These are phyloP conservation scores for Epichloe coenophiala DNA, from an alignment of 2,329 filamentous ascomycete species.

Conservation along the genomic window DNA sequence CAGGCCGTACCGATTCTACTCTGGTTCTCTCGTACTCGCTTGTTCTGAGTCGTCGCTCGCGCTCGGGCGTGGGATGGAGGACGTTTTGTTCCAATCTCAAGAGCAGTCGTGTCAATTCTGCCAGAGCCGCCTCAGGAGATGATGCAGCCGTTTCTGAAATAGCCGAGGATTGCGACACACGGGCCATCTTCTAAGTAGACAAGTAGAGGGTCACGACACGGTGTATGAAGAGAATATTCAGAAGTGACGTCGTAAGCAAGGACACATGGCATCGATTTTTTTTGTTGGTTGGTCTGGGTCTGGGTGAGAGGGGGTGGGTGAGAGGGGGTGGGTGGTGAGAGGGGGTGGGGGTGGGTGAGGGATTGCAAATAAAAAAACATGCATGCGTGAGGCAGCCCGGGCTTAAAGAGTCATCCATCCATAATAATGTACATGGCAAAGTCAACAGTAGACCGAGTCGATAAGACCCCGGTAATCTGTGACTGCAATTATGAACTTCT, in stretches of 20 bases:
- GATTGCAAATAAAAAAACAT: too few relatives aligned
- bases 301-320: too few relatives aligned
- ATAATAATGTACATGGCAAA: too few relatives aligned
- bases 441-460: too few relatives aligned
- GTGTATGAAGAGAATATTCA: background rate
- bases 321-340: too few relatives aligned
- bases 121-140: conserved; percentile 16
- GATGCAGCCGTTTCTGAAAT: background rate
- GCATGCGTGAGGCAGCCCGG: too few relatives aligned
- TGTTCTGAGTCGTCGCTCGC: conserved; percentile 40
- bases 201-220: background rate
- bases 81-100: conserved; percentile 51
- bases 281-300: background rate
- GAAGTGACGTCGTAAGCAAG: background rate
- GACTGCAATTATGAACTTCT: too few relatives aligned
- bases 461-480: too few relatives aligned
- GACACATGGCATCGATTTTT: background rate
- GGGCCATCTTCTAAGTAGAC: background rate
- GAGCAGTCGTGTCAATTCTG: conserved; percentile 51
- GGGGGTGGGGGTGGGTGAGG: too few relatives aligned
- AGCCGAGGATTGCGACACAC: background rate
- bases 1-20: conserved; percentile 29
- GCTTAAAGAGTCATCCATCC: too few relatives aligned
- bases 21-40: conserved; percentile 51
- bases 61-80: conserved; percentile 46